Conservation (phyloP, 306 rosid genomes). For the Rubus idaeus region DNA sequence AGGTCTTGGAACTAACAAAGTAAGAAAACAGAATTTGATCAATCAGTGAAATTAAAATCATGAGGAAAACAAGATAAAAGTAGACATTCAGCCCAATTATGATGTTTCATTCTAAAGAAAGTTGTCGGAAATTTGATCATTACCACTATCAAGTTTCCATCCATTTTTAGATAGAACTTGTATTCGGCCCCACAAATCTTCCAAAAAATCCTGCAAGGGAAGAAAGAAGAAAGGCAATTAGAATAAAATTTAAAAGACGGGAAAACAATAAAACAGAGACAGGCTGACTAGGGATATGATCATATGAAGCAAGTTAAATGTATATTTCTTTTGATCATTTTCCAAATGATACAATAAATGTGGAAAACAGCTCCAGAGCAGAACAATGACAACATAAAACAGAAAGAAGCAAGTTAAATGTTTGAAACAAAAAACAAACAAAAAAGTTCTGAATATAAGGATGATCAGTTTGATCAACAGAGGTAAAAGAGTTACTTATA, state of each 20-base stretch:
- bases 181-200: slow-evolving; percentile 87
- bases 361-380: not conserved
- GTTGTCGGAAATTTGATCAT: slow-evolving; percentile 20
- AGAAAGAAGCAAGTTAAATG: too few relatives aligned
- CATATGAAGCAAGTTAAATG: not conserved
- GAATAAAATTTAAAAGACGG: not conserved
- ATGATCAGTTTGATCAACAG: not conserved
- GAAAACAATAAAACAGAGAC: not conserved
- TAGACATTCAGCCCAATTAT: not conserved
- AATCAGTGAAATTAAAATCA: slow-evolving; percentile 25
- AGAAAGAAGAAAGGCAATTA: slow-evolving; percentile 10
- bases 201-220: slow-evolving; percentile 79
- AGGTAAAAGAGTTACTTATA: not conserved
- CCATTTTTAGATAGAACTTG: slow-evolving; percentile 67
- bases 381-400: too few relatives aligned
- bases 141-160: slow-evolving; percentile 99
- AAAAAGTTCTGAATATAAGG: not conserved
- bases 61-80: slow-evolving; percentile 2
- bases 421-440: too few relatives aligned
- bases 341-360: not conserved
- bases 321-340: not conserved
- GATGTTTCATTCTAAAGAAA: not conserved
- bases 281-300: not conserved
- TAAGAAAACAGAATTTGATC: slow-evolving; percentile 29
- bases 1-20: slow-evolving; percentile 83